A percentile compares a stretch with the other conserved stretches of the same genome.
Conservation (phyloP, 306 rosid species). For the Cajanus cajan region DNA sequence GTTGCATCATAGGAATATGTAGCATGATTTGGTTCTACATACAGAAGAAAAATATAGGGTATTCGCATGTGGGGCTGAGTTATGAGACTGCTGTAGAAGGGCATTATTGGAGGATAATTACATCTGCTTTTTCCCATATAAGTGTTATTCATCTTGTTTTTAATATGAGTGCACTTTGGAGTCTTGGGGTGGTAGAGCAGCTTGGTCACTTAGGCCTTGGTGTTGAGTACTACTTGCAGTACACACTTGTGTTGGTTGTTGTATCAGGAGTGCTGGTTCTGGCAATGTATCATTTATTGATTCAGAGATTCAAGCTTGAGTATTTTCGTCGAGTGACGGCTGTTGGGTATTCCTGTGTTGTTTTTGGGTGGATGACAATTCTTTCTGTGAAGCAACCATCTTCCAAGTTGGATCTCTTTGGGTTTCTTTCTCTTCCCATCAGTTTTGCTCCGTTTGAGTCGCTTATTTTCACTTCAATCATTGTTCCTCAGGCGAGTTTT, state of each 20-base stretch:
- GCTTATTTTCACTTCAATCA: slow-evolving; percentile 85
- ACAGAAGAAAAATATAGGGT: slow-evolving; percentile 89
- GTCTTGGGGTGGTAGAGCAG: slow-evolving; percentile 85
- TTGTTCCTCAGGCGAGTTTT: slow-evolving; percentile 97
- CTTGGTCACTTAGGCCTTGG: slow-evolving; percentile 78
- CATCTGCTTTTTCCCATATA: slow-evolving; percentile 87
- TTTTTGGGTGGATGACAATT: slow-evolving; percentile 99
- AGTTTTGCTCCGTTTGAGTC: slow-evolving; percentile 98
- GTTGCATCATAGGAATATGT: slow-evolving; percentile 81
- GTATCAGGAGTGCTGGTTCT: slow-evolving; percentile 76
- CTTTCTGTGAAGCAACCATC: slow-evolving; percentile 93
- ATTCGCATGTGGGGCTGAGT: slow-evolving; percentile 93
- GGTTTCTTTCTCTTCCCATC: slow-evolving; percentile 91
- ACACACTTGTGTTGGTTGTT: slow-evolving; percentile 80
- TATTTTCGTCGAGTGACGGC: slow-evolving; percentile 86
- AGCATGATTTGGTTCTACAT: slow-evolving; percentile 87
- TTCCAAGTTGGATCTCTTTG: slow-evolving; percentile 85
- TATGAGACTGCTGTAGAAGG: slow-evolving; percentile 89
- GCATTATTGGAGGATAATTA: slow-evolving; percentile 91
- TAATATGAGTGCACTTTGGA: slow-evolving; percentile 98
- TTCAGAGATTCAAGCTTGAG: slow-evolving; percentile 84
- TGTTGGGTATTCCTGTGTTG: slow-evolving; percentile 99
- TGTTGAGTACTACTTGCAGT: slow-evolving; percentile 83
- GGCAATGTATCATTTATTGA: slow-evolving; percentile 75
- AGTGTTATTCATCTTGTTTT: slow-evolving; percentile 93